Evolutionary conservation across 2,329 filamentous ascomycete species (phyloP), one percentile per base, ranked within the genome.

Genomic region (Aspergillus costaricaensis): DNA sequence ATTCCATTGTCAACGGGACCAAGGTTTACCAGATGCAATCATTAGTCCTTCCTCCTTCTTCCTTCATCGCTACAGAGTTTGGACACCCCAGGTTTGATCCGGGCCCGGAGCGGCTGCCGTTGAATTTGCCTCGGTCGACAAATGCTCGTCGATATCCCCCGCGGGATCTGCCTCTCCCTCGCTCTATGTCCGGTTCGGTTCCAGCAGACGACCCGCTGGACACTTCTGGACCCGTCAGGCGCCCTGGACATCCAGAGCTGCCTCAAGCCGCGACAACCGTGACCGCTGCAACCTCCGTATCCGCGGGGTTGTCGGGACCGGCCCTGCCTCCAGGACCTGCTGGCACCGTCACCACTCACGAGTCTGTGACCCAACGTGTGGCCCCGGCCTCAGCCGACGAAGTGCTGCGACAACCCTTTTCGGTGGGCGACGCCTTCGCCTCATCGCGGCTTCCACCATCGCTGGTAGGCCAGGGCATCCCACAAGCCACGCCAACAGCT

Each of bases 151-250:
- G 72, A 65, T 72, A 70, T 65, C 76, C 74, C 65, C 72, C 72
- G 50, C 71, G 76, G 75, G 75, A 75, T 63, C 68, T 74, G 68
- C 70, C 76, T 57, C 67, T 71, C 65, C 70, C 74, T 69, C 74
- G 74, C 76, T 75, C 74, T 73, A 80, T 80, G 78, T 79, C 78
- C 69, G 73, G 74, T 67, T 75, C 76, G 67, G 72, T 74, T 64
- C 70, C 72, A 65, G 70, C 68, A 62, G 72, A 75, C 60, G 72
- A 74, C 62, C 72, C 74, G 66, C 65, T 71, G 67, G 74, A 77
- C 65, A 71, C 70, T 66, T 70, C 75, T 67, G 72, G 71, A 67
- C 70, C 71, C 59, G 67, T 69, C 57, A 73, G 72, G 58, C 69
- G 71, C 39, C 60, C 67, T 58, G 69, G 69, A 63, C 71, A 71